Evolutionary conservation across 768 basidiomycete genomes (phyloP).

Genomic region (Suillus clintonianus): DNA sequence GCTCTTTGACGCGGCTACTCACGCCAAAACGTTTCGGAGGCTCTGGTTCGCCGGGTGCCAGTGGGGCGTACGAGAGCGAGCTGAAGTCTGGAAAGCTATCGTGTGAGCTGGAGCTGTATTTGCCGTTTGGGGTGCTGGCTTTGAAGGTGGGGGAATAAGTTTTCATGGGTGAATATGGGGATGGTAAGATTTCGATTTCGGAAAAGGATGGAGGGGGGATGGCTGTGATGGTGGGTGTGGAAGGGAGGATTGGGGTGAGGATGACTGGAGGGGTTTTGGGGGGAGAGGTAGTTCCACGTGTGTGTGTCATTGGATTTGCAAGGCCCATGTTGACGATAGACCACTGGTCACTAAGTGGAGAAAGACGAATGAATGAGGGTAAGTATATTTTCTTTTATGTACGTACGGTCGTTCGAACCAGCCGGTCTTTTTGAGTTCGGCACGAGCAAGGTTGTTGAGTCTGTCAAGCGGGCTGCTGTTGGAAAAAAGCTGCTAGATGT

Average conservation of each 20-base stretch:
- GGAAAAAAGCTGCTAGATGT: constrained; percentile 16
- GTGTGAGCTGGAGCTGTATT: neutral
- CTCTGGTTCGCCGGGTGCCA: neutral
- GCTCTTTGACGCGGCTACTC: constrained; percentile 20
- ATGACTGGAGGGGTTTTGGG: constrained; percentile 10
- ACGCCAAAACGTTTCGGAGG: constrained; percentile 16
- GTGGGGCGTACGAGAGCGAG: constrained; percentile 7
- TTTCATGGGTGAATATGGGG: constrained; percentile 1
- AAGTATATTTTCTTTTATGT: neutral
- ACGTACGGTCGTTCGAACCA: constrained; percentile 32
- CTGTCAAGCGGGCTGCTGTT: constrained; percentile 29
- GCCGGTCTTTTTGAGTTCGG: constrained; percentile 31
- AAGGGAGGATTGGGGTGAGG: neutral
- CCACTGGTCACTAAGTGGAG: constrained; percentile 31
- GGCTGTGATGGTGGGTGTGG: neutral
- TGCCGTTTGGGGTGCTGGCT: constrained; percentile 1
- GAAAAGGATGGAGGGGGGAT: neutral
- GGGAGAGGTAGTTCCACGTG: neutral
- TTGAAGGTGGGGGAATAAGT: neutral
- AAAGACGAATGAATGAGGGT: neutral
- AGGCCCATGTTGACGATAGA: constrained; percentile 26
- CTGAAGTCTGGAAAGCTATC: constrained; percentile 19
- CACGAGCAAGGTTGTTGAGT: constrained; percentile 27
- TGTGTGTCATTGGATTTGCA: constrained; percentile 2
- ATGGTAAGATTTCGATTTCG: constrained; percentile 3